These are phyloP conservation scores for Leishmania amazonensis DNA, from an alignment of 208 protist genomes.

Conservation along the genomic window DNA sequence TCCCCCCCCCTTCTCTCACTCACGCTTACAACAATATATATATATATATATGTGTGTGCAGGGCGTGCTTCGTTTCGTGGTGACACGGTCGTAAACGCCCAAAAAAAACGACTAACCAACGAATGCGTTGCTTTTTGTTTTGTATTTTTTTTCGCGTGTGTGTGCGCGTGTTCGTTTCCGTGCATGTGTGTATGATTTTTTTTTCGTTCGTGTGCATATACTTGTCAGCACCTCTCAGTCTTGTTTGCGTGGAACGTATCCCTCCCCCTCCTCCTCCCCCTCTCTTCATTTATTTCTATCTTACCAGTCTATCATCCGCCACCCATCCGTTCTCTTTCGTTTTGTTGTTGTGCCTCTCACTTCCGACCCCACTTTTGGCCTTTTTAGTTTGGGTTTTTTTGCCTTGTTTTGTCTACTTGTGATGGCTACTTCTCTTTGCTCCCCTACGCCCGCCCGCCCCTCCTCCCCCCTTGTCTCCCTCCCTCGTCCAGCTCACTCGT, in stretches of 20 bases:
- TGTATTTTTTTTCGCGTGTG: background rate
- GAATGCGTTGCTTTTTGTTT: background rate
- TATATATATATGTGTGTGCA: slow-evolving; percentile 5
- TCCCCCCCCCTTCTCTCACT: background rate
- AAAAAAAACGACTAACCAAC: background rate
- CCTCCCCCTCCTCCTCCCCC: too few relatives aligned
- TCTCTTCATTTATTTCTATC: too few relatives aligned
- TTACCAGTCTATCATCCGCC: too few relatives aligned
- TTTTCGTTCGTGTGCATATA: background rate
- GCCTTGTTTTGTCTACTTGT: background rate
- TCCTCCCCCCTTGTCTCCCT: too few relatives aligned
- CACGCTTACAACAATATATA: background rate
- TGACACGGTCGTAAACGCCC: background rate
- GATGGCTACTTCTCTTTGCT: background rate
- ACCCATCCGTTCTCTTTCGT: too few relatives aligned
- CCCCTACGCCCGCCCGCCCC: too few relatives aligned
- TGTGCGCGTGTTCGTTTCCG: background rate
- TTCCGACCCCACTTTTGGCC: too few relatives aligned
- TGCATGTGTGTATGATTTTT: background rate
- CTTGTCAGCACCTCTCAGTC: background rate
- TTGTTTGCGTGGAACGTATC: background rate
- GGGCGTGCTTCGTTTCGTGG: background rate
- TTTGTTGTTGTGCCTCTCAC: background rate
- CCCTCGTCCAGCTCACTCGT: background rate
- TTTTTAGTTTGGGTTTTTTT: background rate